phyloP scores from a whole-genome alignment of 2,329 filamentous ascomycete genomes.

The Apiospora sp. region DNA sequence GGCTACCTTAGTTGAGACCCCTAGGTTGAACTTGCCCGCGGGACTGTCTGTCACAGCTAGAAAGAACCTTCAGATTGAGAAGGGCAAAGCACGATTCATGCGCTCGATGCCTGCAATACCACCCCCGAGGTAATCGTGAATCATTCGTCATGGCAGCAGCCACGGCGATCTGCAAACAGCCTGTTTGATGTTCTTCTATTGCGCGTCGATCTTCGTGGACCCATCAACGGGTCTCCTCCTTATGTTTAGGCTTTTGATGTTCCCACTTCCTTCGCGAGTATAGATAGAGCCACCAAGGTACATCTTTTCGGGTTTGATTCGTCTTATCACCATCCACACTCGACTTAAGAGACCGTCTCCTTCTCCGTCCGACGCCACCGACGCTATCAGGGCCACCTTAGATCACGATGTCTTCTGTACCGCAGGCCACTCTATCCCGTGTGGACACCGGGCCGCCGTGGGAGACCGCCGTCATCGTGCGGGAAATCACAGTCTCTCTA shows the following conservation, averaged over 20 bases:
- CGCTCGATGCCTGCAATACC: background rate
- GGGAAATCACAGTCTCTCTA: background rate
- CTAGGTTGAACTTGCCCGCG: background rate
- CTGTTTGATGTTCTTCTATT: background rate
- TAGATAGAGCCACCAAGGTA: too few relatives aligned
- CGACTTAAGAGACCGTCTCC: background rate
- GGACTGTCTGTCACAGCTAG: background rate
- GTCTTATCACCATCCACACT: too few relatives aligned
- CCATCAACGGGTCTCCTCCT: background rate
- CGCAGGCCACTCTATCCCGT: background rate
- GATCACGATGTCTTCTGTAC: background rate
- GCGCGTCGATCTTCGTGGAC: background rate
- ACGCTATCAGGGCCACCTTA: background rate
- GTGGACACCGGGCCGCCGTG: background rate
- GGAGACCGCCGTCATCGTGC: background rate
- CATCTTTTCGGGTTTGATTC: too few relatives aligned
- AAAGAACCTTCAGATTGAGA: background rate
- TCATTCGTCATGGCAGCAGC: background rate
- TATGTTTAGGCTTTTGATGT: too few relatives aligned
- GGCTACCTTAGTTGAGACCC: background rate
- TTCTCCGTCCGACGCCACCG: background rate
- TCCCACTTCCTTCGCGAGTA: too few relatives aligned
- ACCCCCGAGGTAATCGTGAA: background rate
- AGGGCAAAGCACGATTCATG: background rate
- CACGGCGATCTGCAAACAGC: background rate